Conservation (phyloP, 2,329 filamentous ascomycete genomes). For the Colletotrichum costaricense region DNA sequence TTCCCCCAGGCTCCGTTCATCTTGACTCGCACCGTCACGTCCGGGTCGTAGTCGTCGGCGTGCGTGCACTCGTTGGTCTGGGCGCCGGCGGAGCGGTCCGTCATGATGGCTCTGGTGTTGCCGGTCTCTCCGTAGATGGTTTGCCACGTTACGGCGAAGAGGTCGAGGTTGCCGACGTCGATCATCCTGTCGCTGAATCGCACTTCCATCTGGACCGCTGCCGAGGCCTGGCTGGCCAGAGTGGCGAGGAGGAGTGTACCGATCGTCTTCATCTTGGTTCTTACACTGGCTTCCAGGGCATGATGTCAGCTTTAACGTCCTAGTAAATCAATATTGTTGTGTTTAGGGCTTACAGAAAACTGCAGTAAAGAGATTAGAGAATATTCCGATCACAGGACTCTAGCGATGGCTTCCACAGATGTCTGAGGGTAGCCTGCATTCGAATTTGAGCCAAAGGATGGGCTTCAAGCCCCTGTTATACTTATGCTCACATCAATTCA, state of each 20-base stretch:
- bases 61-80: constrained; percentile 32
- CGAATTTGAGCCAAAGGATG: too few species aligned
- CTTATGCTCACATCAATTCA: too few species aligned
- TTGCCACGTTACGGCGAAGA: constrained; percentile 34
- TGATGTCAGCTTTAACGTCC: not conserved
- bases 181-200: constrained; percentile 36
- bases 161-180: constrained; percentile 35
- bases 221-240: constrained; percentile 21
- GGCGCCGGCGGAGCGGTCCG: constrained; percentile 21
- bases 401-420: too few species aligned
- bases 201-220: constrained; percentile 33
- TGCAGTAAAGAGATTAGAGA: too few species aligned
- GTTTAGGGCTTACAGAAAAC: too few species aligned
- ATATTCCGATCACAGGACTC: too few species aligned
- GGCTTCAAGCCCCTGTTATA: too few species aligned
- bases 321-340: not conserved
- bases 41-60: constrained; percentile 14
- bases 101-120: constrained; percentile 33
- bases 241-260: constrained; percentile 18
- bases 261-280: constrained; percentile 27
- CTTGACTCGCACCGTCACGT: constrained; percentile 31
- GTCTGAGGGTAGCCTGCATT: too few species aligned
- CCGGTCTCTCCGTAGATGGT: constrained; percentile 33
- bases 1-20: constrained; percentile 37
- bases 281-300: too few species aligned